phyloP scores from a whole-genome alignment of 2,329 filamentous ascomycete genomes.

The Aphanocladium album region DNA sequence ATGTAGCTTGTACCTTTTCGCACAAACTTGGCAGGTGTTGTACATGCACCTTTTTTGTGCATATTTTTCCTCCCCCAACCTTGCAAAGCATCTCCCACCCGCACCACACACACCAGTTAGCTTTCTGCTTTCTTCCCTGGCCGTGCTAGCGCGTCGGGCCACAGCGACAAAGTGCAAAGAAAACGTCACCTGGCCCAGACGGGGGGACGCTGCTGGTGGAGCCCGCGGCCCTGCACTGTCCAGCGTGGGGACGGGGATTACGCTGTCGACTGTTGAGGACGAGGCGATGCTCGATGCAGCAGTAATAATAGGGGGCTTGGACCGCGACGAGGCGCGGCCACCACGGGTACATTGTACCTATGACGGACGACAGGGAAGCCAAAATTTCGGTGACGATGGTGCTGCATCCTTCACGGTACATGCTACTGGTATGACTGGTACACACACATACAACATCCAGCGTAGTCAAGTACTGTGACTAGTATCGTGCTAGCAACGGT shows the following conservation, averaged over 20 bases:
- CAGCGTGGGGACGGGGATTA: neutral
- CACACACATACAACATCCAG: too few relatives aligned
- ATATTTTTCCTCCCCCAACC: too few relatives aligned
- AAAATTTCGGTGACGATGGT: neutral
- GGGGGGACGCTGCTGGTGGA: neutral
- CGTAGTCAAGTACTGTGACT: too few relatives aligned
- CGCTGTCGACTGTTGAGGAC: neutral
- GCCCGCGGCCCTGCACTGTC: neutral
- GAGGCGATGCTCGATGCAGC: neutral
- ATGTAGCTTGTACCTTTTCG: neutral
- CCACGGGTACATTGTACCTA: neutral
- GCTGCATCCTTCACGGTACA: neutral
- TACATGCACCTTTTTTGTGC: too few relatives aligned
- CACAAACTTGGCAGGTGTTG: too few relatives aligned
- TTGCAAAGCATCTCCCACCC: neutral
- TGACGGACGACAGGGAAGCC: neutral
- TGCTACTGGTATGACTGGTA: too few relatives aligned
- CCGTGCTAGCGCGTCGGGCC: neutral
- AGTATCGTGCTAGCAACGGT: too few relatives aligned
- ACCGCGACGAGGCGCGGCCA: neutral
- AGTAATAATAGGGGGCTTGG: neutral
- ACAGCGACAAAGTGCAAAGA: neutral
- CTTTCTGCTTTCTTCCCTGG: too few relatives aligned
- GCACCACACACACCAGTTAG: too few relatives aligned
- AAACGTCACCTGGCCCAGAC: slow-evolving; percentile 7